Percentiles rank a stretch among this genome's conserved stretches.
Conservation (phyloP, 2,329 filamentous ascomycete genomes). For the Fusarium keratoplasticum region DNA sequence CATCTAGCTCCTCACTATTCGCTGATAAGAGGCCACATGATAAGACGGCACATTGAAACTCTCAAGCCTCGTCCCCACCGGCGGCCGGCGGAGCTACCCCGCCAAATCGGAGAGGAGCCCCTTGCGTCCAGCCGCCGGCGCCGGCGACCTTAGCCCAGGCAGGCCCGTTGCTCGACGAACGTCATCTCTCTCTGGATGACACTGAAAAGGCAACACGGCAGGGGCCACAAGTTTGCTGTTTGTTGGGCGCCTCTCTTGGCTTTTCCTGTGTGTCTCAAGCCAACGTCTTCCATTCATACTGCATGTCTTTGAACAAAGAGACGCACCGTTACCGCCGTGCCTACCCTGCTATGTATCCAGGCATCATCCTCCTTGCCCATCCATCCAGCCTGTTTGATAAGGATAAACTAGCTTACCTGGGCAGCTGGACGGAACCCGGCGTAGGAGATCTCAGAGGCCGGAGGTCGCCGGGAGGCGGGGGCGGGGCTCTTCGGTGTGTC, state of each 20-base stretch:
- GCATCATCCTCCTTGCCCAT: not conserved
- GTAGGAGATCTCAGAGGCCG: conserved; percentile 25
- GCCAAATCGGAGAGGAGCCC: conserved; percentile 39
- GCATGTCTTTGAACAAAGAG: not conserved
- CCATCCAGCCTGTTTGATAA: conserved; percentile 13
- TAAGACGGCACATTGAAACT: conserved; percentile 33
- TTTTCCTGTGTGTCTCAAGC: conserved; percentile 3
- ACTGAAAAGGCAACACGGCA: not conserved
- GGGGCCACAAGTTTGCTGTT: not conserved
- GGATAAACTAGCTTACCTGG: not conserved
- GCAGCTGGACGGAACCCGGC: conserved; percentile 25
- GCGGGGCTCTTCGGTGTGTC: conserved; percentile 26
- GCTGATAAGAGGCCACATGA: conserved; percentile 43
- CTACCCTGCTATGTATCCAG: not conserved
- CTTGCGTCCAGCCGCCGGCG: conserved; percentile 34
- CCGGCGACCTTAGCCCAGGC: conserved; percentile 7
- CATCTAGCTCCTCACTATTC: conserved; percentile 34
- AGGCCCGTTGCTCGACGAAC: not conserved
- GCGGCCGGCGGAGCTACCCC: conserved; percentile 40
- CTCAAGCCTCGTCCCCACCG: conserved; percentile 40
- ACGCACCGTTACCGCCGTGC: not conserved
- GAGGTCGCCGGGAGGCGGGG: conserved; percentile 44
- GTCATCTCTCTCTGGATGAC: not conserved
- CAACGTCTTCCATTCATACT: not conserved
- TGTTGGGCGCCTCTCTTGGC: conserved; percentile 1